Conservation (phyloP, 768 basidiomycete species). For the Hysterangium stoloniferum region DNA sequence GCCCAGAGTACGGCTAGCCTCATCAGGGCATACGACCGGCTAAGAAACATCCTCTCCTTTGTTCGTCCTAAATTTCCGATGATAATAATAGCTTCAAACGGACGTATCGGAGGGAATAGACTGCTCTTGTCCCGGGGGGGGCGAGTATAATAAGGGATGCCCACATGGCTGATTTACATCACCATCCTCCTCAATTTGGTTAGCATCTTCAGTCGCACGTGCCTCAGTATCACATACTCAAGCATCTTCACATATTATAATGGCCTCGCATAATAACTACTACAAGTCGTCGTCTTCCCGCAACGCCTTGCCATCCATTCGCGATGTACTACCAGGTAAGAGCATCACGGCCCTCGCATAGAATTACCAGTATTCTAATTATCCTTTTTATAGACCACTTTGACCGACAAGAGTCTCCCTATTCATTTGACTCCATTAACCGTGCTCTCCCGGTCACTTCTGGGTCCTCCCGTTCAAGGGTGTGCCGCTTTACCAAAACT, state of each 20-base stretch:
- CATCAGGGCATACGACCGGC: too few relatives aligned
- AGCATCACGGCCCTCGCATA: background rate
- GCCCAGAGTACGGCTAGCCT: too few relatives aligned
- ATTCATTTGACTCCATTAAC: conserved; percentile 3
- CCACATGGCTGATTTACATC: background rate
- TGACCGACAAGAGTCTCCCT: background rate
- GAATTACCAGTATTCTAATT: background rate
- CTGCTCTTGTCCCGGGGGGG: background rate
- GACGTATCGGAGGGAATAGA: background rate
- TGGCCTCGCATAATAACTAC: background rate
- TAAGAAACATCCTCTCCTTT: too few relatives aligned
- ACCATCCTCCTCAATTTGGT: background rate
- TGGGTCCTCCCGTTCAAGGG: background rate
- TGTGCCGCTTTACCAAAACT: background rate
- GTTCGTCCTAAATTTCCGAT: too few relatives aligned
- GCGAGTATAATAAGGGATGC: background rate
- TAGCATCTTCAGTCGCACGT: background rate
- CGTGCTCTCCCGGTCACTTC: background rate
- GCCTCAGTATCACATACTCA: background rate
- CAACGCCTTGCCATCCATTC: conserved; percentile 1
- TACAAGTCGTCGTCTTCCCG: background rate
- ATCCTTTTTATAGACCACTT: conserved; percentile 1
- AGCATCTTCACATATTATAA: background rate
- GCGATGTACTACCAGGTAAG: conserved; percentile 6
- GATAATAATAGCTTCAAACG: background rate